These are phyloP conservation scores for Calonectria honghensis DNA, from an alignment of 2,329 filamentous ascomycete species.

Conservation along the genomic window DNA sequence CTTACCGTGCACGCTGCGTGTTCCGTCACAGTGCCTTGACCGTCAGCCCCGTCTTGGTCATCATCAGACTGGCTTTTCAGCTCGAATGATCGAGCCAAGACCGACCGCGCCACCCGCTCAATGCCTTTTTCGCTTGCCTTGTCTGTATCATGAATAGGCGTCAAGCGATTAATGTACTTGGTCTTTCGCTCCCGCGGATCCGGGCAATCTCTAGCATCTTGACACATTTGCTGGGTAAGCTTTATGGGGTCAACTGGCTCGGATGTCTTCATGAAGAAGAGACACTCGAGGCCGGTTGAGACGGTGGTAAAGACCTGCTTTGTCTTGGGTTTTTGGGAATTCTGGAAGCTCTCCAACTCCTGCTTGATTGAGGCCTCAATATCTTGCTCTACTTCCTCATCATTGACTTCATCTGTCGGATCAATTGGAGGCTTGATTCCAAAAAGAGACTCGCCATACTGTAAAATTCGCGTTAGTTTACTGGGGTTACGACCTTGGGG, in stretches of 20 bases:
- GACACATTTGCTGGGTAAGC: conserved; percentile 73
- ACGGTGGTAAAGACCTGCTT: conserved; percentile 72
- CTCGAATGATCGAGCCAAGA: conserved; percentile 79
- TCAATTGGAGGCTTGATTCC: conserved; percentile 65
- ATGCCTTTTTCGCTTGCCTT: conserved; percentile 83
- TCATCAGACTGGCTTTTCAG: conserved; percentile 58
- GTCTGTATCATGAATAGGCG: conserved; percentile 71
- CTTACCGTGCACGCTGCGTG: conserved; percentile 65
- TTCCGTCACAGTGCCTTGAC: conserved; percentile 42
- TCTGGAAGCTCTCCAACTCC: conserved; percentile 80
- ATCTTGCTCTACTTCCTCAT: conserved; percentile 70
- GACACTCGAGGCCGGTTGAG: conserved; percentile 75
- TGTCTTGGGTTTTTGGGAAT: conserved; percentile 62
- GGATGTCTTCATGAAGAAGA: conserved; percentile 77
- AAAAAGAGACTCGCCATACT: conserved; percentile 81
- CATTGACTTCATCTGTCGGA: conserved; percentile 57
- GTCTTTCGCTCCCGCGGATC: conserved; percentile 67
- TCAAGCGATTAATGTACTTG: conserved; percentile 76
- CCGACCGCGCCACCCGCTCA: conserved; percentile 77
- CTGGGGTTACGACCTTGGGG: neutral
- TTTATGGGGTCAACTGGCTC: conserved; percentile 73
- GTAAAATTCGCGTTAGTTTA: conserved; percentile 39
- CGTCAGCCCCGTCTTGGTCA: conserved; percentile 41
- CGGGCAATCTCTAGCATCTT: conserved; percentile 68
- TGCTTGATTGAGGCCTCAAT: conserved; percentile 84